Evolutionary conservation across 2,329 filamentous ascomycete genomes (phyloP), one percentile per base, ranked within the genome.

Genomic region (Biscogniauxia mediterranea): DNA sequence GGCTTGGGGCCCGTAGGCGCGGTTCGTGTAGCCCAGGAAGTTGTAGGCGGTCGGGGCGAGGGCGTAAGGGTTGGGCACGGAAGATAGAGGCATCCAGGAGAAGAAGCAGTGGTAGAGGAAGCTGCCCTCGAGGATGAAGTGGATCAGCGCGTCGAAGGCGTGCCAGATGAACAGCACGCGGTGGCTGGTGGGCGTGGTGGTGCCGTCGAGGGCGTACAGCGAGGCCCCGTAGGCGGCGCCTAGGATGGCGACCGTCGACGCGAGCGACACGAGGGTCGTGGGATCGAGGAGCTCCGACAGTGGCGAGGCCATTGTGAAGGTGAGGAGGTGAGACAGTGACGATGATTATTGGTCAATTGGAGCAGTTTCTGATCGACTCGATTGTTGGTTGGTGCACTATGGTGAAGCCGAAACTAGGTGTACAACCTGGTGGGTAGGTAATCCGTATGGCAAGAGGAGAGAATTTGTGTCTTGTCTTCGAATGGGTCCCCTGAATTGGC

Each of bases 61-160:
- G 60, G 73, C 71, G 60, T 70, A 64, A 26, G 73, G 71, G 67
- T 75, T 76, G 21, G 71, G 66, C 28, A 79, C 66, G 55, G 70
- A 62, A 21, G 72, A 70, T 15, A 76, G 63, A 4, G 77, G 74
- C 7, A 81, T 70, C 73, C 77, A 81, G 9, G 79, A 80, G 83
- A 93, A 94, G 83, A 98, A 96, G 80, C 92, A 96, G 79, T 96
- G 92, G 82, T 93, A 97, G 23, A 97, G 86, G 77, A 92, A 98
- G 71, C 87, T 89, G 58, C 92, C 93, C 79, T 98, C 94, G 74
- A 98, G 90, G 74, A 92, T 81, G 77, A 96, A 87, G 80, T 99
- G 95, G 71, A 93, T 94, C 52, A 97, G 84, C 32, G 92, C 92
- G 76, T 97, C 93, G 78, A 96, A 96, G 46, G 91, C 84, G 79